These are phyloP conservation scores for Sporothrix curviconia DNA, from an alignment of 2,329 filamentous ascomycete genomes.

Conservation along the genomic window DNA sequence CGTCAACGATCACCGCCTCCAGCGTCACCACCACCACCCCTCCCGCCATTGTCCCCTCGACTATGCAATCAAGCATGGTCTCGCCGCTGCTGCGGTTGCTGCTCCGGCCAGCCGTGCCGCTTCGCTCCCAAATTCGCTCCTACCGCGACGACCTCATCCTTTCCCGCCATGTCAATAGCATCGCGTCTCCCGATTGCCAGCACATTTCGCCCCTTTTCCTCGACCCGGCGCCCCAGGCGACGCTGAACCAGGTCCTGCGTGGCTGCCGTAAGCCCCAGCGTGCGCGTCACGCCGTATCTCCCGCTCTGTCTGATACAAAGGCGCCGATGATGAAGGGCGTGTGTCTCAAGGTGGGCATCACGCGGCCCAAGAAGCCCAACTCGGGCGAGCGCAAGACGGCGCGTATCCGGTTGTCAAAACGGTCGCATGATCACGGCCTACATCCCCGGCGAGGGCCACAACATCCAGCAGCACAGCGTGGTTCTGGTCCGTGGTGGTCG, in stretches of 20 bases:
- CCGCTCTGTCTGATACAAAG: conserved; percentile 62
- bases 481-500: conserved; percentile 91
- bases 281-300: conserved; percentile 80
- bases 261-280: conserved; percentile 74
- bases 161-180: not conserved
- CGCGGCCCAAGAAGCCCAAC: conserved; percentile 97
- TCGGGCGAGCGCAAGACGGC: conserved; percentile 95
- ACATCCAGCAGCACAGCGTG: conserved; percentile 97
- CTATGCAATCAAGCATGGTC: conserved; percentile 25
- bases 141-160: conserved; percentile 6
- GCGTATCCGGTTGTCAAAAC: conserved; percentile 77
- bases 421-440: conserved; percentile 86
- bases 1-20: not conserved
- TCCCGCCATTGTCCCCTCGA: not conserved
- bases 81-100: conserved; percentile 31
- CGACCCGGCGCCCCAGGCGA: conserved; percentile 50
- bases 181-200: no score
- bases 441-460: conserved; percentile 96
- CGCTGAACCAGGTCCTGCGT: conserved; percentile 66
- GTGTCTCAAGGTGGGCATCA: conserved; percentile 87
- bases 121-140: conserved; percentile 21
- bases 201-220: conserved; percentile 31
- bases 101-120: conserved; percentile 26
- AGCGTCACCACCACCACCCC: not conserved
- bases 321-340: conserved; percentile 89